Conservation (phyloP, 1,284 basidiomycete genomes). For the Dichomitus squalens region DNA sequence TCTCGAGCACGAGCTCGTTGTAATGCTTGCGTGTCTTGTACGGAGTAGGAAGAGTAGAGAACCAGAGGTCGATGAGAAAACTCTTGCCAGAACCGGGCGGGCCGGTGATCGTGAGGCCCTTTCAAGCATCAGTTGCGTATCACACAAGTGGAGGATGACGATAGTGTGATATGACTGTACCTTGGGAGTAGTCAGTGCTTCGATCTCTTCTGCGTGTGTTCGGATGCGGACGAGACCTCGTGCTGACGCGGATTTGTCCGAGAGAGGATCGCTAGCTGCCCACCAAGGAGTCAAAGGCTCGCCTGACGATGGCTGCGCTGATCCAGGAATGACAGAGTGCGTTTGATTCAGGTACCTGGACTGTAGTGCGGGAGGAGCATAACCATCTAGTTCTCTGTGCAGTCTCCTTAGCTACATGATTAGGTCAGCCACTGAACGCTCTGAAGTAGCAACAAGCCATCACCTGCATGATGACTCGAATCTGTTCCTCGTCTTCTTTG, state of each 20-base stretch:
- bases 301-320: conserved; percentile 21
- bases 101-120: conserved; percentile 78
- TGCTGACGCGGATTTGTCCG: conserved; percentile 14
- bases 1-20: conserved; percentile 66
- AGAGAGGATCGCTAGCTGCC: conserved; percentile 20
- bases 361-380: conserved; percentile 46
- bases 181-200: conserved; percentile 58
- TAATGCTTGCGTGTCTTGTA: conserved; percentile 71
- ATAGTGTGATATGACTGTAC: conserved; percentile 30
- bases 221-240: conserved; percentile 51
- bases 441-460: conserved; percentile 14
- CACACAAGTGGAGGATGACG: neutral
- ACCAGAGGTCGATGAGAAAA: conserved; percentile 71
- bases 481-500: conserved; percentile 65
- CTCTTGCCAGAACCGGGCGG: conserved; percentile 82
- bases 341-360: conserved; percentile 32
- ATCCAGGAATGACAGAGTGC: conserved; percentile 24
- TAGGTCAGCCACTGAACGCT: neutral
- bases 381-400: conserved; percentile 48
- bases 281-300: conserved; percentile 32
- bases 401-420: conserved; percentile 47
- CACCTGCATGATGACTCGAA: conserved; percentile 66
- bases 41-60: conserved; percentile 55
- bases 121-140: neutral
- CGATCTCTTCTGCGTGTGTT: conserved; percentile 62